Evolutionary conservation across 176 grass and related monocot species (phyloP).

Genomic region (Saccharum officinarum): DNA sequence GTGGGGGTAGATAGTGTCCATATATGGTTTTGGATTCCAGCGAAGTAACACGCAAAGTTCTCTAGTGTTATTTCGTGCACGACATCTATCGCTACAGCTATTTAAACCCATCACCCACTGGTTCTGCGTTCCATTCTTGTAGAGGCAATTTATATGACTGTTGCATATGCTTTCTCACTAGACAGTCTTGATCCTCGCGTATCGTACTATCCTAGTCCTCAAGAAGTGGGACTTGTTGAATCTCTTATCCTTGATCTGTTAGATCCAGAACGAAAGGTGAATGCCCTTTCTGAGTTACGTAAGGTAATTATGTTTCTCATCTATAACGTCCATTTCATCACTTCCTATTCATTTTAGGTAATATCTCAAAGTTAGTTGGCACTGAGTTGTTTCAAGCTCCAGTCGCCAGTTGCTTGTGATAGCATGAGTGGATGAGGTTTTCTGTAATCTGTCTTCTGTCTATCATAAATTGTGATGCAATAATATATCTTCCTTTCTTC

Average conservation of each 20-base stretch:
- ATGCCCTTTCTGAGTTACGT: conserved; percentile 2
- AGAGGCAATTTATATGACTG: not conserved
- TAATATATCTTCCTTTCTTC: not conserved
- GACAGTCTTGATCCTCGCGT: not conserved
- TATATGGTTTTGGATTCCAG: not conserved
- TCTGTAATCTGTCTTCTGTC: not conserved
- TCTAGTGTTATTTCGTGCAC: not conserved
- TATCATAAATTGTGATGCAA: not conserved
- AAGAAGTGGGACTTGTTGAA: not conserved
- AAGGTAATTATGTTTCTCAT: conserved; percentile 12
- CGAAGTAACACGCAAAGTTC: conserved; percentile 16
- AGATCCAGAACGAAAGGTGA: not conserved
- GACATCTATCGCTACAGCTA: not conserved
- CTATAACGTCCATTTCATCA: not conserved
- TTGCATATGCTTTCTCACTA: not conserved
- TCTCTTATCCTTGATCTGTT: conserved; percentile 23
- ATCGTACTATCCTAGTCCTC: not conserved
- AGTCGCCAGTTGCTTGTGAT: not conserved
- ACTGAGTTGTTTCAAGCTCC: conserved; percentile 7
- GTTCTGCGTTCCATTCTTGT: not conserved
- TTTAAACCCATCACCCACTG: not conserved
- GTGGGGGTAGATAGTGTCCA: not conserved
- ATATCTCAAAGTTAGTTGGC: not conserved
- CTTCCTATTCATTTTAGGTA: not conserved
- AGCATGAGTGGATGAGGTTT: not conserved